Evolutionary conservation across 2,329 filamentous ascomycete species (phyloP).

Genomic region (Xylariaceae sp.): DNA sequence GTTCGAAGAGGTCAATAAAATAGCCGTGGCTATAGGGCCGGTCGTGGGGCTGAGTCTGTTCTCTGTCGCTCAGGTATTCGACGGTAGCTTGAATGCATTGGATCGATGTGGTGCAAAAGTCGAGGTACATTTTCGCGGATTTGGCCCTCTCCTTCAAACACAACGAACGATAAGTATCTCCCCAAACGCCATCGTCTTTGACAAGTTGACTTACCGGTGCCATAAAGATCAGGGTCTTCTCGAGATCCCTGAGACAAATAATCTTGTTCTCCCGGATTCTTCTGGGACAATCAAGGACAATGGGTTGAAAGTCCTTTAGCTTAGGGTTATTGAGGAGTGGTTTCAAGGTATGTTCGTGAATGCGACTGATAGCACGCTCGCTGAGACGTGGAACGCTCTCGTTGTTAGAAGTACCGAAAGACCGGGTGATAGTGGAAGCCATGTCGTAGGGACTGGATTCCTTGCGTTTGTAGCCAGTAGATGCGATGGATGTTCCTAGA

Average conservation of each 20-base stretch:
- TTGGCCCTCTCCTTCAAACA: constrained; percentile 73
- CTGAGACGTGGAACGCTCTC: constrained; percentile 58
- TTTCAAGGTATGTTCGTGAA: constrained; percentile 71
- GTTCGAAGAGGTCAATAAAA: constrained; percentile 92
- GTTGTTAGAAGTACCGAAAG: constrained; percentile 43
- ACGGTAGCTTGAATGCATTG: constrained; percentile 86
- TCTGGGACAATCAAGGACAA: constrained; percentile 71
- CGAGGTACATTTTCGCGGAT: constrained; percentile 65
- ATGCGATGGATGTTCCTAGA: constrained; percentile 74
- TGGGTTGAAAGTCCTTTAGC: constrained; percentile 73
- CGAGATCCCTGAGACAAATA: constrained; percentile 83
- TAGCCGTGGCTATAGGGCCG: constrained; percentile 93
- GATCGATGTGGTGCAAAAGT: constrained; percentile 87
- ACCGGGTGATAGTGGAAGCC: constrained; percentile 57
- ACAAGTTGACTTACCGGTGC: constrained; percentile 78
- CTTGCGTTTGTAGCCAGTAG: constrained; percentile 49
- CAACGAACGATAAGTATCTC: constrained; percentile 65
- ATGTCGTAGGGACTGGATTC: constrained; percentile 39
- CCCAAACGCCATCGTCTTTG: constrained; percentile 51
- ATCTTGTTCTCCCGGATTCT: constrained; percentile 82
- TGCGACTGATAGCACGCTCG: constrained; percentile 65
- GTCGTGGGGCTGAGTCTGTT: constrained; percentile 78
- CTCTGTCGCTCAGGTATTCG: constrained; percentile 76
- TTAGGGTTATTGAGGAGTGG: constrained; percentile 69
- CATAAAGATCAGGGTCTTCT: constrained; percentile 87